Evolutionary conservation across 2,329 filamentous ascomycete species (phyloP).

Genomic region (Aureobasidium sp.): DNA sequence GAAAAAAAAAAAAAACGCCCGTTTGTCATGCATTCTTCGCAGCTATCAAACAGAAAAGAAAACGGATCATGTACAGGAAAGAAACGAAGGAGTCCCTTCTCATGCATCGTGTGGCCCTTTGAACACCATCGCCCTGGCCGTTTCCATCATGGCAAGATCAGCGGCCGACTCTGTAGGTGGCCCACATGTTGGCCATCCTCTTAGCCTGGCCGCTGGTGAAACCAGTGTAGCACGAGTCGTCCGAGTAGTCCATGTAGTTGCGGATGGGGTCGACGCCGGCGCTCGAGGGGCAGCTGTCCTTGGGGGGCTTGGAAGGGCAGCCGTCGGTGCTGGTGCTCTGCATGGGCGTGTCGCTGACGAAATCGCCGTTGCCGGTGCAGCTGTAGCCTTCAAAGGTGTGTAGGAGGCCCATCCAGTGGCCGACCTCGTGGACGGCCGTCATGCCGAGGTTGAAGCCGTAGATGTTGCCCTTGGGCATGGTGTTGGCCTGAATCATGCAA

Average conservation of each 20-base stretch:
- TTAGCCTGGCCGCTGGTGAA: constrained; percentile 43
- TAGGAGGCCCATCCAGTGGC: constrained; percentile 40
- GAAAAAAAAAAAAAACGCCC: background rate
- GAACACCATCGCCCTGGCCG: too few relatives aligned
- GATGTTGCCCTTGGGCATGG: constrained; percentile 45
- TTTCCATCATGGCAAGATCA: constrained; percentile 8
- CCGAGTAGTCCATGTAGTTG: constrained; percentile 53
- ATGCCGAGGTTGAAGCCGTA: constrained; percentile 41
- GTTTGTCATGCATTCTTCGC: constrained; percentile 3
- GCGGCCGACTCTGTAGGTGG: constrained; percentile 31
- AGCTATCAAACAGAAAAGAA: background rate
- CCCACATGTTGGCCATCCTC: constrained; percentile 46
- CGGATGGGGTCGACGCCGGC: constrained; percentile 44
- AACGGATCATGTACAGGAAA: background rate
- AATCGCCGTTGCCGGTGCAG: constrained; percentile 37
- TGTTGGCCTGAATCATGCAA: constrained; percentile 48
- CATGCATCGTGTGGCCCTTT: background rate
- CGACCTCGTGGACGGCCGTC: constrained; percentile 40
- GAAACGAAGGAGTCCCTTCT: background rate
- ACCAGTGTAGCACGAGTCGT: constrained; percentile 45
- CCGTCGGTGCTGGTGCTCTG: constrained; percentile 42
- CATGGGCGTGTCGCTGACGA: constrained; percentile 35
- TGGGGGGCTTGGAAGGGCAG: constrained; percentile 40
- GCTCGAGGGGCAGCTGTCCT: constrained; percentile 42
- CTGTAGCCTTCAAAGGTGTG: constrained; percentile 39